Conservation (phyloP, 345 rosid species). For the Eucalyptus pauciflora region DNA sequence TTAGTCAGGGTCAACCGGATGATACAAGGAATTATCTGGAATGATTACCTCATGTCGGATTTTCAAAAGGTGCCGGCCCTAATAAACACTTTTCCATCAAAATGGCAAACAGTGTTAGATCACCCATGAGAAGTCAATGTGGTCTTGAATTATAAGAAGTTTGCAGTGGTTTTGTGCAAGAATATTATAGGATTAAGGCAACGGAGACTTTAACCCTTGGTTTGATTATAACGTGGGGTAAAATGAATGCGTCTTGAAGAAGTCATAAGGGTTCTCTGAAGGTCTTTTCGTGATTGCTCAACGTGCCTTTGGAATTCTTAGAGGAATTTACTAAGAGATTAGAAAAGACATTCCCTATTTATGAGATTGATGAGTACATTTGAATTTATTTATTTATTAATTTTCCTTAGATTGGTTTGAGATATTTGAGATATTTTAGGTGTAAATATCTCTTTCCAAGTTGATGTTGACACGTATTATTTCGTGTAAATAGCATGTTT, state of each 20-base stretch:
- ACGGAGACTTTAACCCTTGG: neutral
- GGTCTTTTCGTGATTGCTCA: neutral
- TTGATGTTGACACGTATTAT: no score
- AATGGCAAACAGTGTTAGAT: rapidly evolving
- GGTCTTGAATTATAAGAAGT: rapidly evolving
- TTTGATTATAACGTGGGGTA: rapidly evolving
- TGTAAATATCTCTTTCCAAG: no score
- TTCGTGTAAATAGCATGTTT: no score
- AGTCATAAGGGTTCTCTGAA: rapidly evolving
- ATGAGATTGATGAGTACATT: no score
- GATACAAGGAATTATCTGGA: no score
- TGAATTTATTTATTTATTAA: neutral
- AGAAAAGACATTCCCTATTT: neutral
- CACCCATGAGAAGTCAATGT: rapidly evolving
- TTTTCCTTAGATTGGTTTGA: no score
- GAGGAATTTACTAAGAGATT: no score
- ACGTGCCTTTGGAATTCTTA: rapidly evolving
- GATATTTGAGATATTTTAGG: no score
- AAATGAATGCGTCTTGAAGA: rapidly evolving
- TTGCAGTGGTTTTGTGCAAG: rapidly evolving
- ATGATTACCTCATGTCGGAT: rapidly evolving
- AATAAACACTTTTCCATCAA: no score
- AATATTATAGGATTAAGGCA: neutral
- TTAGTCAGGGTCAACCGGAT: rapidly evolving
- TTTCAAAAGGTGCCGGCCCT: rapidly evolving